Evolutionary conservation across 2,329 filamentous ascomycete genomes (phyloP), one percentile per base, ranked within the genome.

Genomic region (Aspergillus texensis): DNA sequence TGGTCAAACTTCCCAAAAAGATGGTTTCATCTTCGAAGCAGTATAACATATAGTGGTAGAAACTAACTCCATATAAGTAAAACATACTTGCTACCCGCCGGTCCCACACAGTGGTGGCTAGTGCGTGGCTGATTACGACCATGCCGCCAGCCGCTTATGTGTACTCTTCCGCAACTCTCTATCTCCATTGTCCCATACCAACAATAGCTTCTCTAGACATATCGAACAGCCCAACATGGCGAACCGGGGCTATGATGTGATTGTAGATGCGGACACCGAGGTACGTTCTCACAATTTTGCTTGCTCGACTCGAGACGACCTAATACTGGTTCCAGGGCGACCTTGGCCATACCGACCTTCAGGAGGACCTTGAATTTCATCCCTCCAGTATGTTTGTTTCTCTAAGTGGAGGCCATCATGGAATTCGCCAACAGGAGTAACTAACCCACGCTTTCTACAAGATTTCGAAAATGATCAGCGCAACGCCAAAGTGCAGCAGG

Each of bases 321-420:
- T 74, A 58, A 72, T 60, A 30, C 54, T 50, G 19, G 30, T 32
- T 34, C 63, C 77, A 98, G 94, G 94, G 94, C 74, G 95, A 99
- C 81, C 89, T 99, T 77, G 95, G 95, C 74, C 94, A 97, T 81
- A 99, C 95, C 62, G 95, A 99, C 79, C 90, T 99, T 28, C 93
- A 97, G 84, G 94, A 97, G 79, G 95, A 98, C 81, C 93, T 99
- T 78, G 95, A 98, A 86, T 99, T 99, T 83, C 95, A 99, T 85
- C 91, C 89, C 75, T 97, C 94, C 69, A 89, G 87, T 89, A 81
- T 70, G 81, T 59, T 50, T 52, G 26, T 32, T 52, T 11, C 19
- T 32, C n/a, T n/a, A 26, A 16, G 21, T n/a, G 30, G 21, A 16
- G 11, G n/a, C 11, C n/a, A 21, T 6, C 11, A 19, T 16, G 10